These are phyloP conservation scores for Nicotiana obtusifolia DNA, from an alignment of 257 asterid genomes.

Conservation along the genomic window DNA sequence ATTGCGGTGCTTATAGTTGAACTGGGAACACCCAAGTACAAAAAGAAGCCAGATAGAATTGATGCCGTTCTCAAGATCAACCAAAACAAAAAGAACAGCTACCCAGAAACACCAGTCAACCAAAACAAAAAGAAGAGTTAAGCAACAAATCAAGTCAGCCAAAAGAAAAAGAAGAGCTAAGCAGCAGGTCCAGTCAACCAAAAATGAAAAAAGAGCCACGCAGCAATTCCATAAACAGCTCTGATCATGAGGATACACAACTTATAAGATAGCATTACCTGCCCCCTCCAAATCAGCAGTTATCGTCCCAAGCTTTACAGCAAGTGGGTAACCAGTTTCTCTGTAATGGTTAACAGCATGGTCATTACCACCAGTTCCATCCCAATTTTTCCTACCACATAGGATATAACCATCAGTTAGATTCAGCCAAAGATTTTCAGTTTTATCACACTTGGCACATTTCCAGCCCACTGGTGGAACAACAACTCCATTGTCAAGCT, in stretches of 20 bases:
- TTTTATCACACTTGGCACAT: conserved; percentile 89
- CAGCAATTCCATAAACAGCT: neutral
- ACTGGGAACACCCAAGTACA: neutral
- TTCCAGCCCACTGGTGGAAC: conserved; percentile 95
- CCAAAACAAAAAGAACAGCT: neutral
- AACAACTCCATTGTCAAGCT: conserved; percentile 75
- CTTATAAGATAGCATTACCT: conserved; percentile 44
- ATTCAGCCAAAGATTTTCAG: conserved; percentile 93
- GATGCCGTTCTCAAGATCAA: neutral
- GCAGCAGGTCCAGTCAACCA: neutral
- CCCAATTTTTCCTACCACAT: conserved; percentile 93
- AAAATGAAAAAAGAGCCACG: neutral
- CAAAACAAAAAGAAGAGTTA: neutral
- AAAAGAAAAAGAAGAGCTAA: neutral
- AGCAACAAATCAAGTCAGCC: neutral
- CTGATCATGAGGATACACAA: neutral
- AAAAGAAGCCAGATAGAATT: neutral
- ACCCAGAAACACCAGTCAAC: neutral
- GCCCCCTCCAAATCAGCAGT: conserved; percentile 88
- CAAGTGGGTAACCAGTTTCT: conserved; percentile 69
- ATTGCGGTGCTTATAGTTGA: neutral
- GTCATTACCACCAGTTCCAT: conserved; percentile 93
- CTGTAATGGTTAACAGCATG: conserved; percentile 84
- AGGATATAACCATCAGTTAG: conserved; percentile 87
- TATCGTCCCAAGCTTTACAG: conserved; percentile 99